Conservation (phyloP, 2,329 filamentous ascomycete genomes). For the Aspergillus quadricinctus region DNA sequence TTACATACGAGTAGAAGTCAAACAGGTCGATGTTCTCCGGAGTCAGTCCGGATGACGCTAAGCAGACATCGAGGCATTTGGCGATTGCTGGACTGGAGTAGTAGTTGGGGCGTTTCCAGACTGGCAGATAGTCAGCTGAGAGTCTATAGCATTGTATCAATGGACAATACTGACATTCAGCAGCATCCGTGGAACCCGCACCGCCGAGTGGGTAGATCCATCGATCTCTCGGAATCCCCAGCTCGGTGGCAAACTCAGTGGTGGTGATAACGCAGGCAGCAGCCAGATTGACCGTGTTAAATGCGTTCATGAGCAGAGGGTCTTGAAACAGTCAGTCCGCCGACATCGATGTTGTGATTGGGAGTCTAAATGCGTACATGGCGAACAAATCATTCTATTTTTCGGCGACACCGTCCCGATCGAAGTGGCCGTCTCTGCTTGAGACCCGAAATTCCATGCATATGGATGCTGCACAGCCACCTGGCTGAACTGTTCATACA, state of each 20-base stretch:
- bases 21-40: slow-evolving; percentile 55
- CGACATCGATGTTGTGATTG: too few species aligned
- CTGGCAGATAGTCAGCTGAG: slow-evolving; percentile 28
- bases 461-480: slow-evolving; percentile 51
- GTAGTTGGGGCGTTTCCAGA: slow-evolving; percentile 60
- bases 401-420: slow-evolving; percentile 53
- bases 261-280: slow-evolving; percentile 59
- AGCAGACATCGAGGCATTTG: slow-evolving; percentile 51
- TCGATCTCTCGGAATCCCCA: slow-evolving; percentile 52
- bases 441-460: slow-evolving; percentile 55
- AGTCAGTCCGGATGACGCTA: slow-evolving; percentile 46
- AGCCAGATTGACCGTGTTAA: slow-evolving; percentile 64
- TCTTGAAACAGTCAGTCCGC: slow-evolving; percentile 39
- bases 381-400: slow-evolving; percentile 65
- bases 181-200: slow-evolving; percentile 57
- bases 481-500: slow-evolving; percentile 60
- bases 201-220: slow-evolving; percentile 64
- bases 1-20: slow-evolving; percentile 59
- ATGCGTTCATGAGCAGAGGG: slow-evolving; percentile 66
- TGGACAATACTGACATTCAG: slow-evolving; percentile 45
- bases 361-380: slow-evolving; percentile 44
- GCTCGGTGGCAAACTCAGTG: slow-evolving; percentile 48
- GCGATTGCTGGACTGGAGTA: slow-evolving; percentile 56
- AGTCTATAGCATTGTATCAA: neutral
- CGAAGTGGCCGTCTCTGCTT: slow-evolving; percentile 42